phyloP scores from a whole-genome alignment of 345 rosid species.

The Gossypium bickii region DNA sequence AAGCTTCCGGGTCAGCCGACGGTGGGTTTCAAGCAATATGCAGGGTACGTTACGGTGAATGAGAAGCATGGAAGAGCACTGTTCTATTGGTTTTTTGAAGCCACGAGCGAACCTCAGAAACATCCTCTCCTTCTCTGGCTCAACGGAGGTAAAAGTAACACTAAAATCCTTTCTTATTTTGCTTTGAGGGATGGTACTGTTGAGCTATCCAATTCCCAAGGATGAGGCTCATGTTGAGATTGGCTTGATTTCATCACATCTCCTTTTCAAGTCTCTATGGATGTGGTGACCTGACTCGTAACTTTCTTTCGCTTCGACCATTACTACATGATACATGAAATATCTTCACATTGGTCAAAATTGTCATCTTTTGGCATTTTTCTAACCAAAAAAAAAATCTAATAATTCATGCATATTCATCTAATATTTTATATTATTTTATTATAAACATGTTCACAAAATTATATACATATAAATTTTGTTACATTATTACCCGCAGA shows the following conservation, averaged over 20 bases:
- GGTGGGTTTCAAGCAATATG: slow-evolving; percentile 62
- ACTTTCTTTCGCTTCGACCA: background rate
- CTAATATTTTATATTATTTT: background rate
- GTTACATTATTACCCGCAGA: background rate
- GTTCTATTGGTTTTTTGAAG: slow-evolving; percentile 85
- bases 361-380: background rate
- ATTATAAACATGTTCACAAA: background rate
- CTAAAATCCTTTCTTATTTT: background rate
- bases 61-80: slow-evolving; percentile 67
- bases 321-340: background rate
- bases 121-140: slow-evolving; percentile 77
- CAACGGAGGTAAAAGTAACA: slow-evolving; percentile 58
- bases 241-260: background rate
- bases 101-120: slow-evolving; percentile 33
- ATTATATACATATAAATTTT: background rate
- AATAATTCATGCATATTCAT: background rate
- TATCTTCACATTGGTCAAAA: background rate
- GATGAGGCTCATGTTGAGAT: too few species aligned
- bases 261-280: background rate
- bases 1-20: slow-evolving; percentile 66
- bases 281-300: background rate
- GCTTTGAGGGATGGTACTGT: background rate
- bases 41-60: slow-evolving; percentile 79
- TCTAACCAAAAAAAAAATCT: background rate
- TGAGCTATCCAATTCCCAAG: too few species aligned